These are phyloP conservation scores for Xylaria sp. DNA, from an alignment of 2,329 filamentous ascomycete genomes.

Conservation along the genomic window DNA sequence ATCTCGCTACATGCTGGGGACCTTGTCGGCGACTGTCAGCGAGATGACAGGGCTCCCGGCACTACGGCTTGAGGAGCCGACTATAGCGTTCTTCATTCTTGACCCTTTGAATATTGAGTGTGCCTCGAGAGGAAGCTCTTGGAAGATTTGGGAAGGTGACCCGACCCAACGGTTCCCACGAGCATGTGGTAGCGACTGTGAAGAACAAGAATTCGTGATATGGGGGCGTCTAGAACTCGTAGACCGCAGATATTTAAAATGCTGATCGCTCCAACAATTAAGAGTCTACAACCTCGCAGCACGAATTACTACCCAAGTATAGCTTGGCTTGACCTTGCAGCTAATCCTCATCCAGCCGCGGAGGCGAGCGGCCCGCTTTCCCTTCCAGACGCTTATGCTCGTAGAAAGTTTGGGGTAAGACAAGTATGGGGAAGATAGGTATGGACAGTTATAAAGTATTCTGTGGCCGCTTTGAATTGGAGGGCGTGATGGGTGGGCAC, in stretches of 20 bases:
- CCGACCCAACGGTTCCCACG: not conserved
- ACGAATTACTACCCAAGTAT: constrained; percentile 4
- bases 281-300: constrained; percentile 13
- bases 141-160: constrained; percentile 3
- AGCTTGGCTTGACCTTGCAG: constrained; percentile 1
- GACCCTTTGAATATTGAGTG: constrained; percentile 1
- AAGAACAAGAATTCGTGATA: constrained; percentile 1
- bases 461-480: constrained; percentile 21
- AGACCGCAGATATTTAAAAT: constrained; percentile 10
- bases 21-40: constrained; percentile 4
- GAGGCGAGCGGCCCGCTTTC: constrained; percentile 36
- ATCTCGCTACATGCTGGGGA: constrained; percentile 19
- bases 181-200: not conserved
- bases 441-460: constrained; percentile 30
- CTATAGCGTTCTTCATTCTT: constrained; percentile 21
- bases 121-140: constrained; percentile 7
- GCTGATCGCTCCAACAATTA: not conserved
- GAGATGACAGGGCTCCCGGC: constrained; percentile 30
- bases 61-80: constrained; percentile 33
- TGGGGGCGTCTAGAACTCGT: constrained; percentile 23
- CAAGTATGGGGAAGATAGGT: constrained; percentile 15
- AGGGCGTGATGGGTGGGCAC: constrained; percentile 5
- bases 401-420: constrained; percentile 30
- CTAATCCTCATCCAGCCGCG: constrained; percentile 27
- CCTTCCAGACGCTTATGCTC: constrained; percentile 26